Conservation (phyloP, 2,329 filamentous ascomycete genomes). For the Fusarium poae region DNA sequence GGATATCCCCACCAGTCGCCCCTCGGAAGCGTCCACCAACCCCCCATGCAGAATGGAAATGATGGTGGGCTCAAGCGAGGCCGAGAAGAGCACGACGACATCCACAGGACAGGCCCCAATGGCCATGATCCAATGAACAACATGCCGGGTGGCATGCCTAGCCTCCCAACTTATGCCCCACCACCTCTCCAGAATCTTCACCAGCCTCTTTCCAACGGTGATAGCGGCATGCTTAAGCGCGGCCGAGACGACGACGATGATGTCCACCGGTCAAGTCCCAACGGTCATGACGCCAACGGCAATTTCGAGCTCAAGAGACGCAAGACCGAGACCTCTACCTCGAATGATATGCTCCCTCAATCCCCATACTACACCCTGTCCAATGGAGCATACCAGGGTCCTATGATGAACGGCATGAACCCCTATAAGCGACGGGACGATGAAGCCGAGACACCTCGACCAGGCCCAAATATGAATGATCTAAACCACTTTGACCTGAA, state of each 20-base stretch:
- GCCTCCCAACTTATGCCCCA: slow-evolving; percentile 72
- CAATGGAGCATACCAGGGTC: slow-evolving; percentile 23
- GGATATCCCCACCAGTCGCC: slow-evolving; percentile 74
- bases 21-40: slow-evolving; percentile 27
- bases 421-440: slow-evolving; percentile 67
- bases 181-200: slow-evolving; percentile 62
- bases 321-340: slow-evolving; percentile 72
- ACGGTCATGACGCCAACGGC: slow-evolving; percentile 51
- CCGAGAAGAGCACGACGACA: slow-evolving; percentile 72
- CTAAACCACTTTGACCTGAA: slow-evolving; percentile 73
- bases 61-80: slow-evolving; percentile 60
- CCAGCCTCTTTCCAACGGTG: slow-evolving; percentile 68
- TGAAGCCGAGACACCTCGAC: slow-evolving; percentile 70
- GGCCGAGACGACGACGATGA: slow-evolving; percentile 69
- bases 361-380: slow-evolving; percentile 29
- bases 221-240: slow-evolving; percentile 61
- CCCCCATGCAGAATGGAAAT: slow-evolving; percentile 72
- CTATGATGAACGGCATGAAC: slow-evolving; percentile 71
- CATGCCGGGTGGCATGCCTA: slow-evolving; percentile 67
- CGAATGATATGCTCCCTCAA: slow-evolving; percentile 27
- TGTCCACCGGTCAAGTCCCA: slow-evolving; percentile 55
- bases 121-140: slow-evolving; percentile 77
- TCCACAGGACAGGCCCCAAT: slow-evolving; percentile 72
- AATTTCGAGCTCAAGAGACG: slow-evolving; percentile 80
- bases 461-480: slow-evolving; percentile 64